Conservation (phyloP, 345 rosid species). For the Passiflora organensis region DNA sequence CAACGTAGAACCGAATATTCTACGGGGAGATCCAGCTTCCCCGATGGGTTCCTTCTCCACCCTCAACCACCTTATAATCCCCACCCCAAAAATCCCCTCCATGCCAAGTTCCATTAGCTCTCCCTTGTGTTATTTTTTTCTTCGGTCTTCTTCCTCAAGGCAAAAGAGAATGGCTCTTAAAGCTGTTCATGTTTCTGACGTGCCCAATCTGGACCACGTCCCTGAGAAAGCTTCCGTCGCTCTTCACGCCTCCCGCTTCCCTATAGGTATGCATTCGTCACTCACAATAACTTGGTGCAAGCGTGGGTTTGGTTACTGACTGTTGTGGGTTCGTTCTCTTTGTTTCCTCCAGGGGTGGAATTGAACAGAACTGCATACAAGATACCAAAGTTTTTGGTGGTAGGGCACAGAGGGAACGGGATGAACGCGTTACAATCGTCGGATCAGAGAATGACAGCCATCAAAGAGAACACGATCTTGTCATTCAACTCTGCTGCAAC, state of each 20-base stretch:
- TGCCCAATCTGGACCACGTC: constrained; percentile 64
- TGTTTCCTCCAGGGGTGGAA: constrained; percentile 38
- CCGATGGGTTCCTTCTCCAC: too few relatives aligned
- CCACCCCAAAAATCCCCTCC: too few relatives aligned
- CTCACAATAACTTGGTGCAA: too few relatives aligned
- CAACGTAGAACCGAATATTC: too few relatives aligned
- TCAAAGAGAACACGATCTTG: constrained; percentile 77
- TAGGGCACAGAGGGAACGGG: constrained; percentile 92
- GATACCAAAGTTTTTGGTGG: constrained; percentile 59
- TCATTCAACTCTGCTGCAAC: constrained; percentile 76
- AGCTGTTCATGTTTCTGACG: constrained; percentile 82
- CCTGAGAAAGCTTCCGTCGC: constrained; percentile 45
- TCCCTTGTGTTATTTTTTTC: not conserved
- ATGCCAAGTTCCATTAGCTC: not conserved
- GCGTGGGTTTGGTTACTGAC: not conserved
- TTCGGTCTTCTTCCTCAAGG: not conserved
- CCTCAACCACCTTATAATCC: too few relatives aligned
- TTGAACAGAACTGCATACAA: constrained; percentile 25
- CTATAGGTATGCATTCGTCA: constrained; percentile 13
- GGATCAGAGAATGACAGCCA: constrained; percentile 58
- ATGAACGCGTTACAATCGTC: constrained; percentile 63
- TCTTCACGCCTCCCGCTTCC: constrained; percentile 31
- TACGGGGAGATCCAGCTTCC: too few relatives aligned
- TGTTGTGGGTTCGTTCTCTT: not conserved
- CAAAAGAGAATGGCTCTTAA: constrained; percentile 56